Conservation (phyloP, 176 grass and related monocot species). For the Hyparrhenia diplandra region DNA sequence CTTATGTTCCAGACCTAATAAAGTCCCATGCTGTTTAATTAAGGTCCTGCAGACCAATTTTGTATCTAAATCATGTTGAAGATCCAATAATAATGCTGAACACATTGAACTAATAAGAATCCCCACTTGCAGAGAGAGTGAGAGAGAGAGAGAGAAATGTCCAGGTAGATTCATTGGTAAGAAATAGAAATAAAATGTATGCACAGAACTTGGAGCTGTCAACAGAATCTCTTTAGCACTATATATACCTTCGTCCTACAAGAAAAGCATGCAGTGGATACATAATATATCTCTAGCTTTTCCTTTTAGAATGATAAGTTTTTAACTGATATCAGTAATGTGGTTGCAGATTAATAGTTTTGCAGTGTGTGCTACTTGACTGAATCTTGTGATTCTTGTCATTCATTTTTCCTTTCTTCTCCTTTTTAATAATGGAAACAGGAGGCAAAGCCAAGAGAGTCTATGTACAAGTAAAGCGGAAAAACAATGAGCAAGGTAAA, state of each 20-base stretch:
- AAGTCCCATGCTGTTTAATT: slow-evolving; percentile 52
- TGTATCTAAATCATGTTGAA: not conserved
- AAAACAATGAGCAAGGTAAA: not conserved
- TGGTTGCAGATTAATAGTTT: not conserved
- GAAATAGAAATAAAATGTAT: slow-evolving; percentile 2
- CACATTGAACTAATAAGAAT: slow-evolving; percentile 4
- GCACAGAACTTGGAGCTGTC: not conserved
- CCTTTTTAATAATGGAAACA: not conserved
- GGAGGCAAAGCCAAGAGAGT: not conserved
- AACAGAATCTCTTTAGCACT: not conserved
- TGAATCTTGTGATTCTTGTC: not conserved
- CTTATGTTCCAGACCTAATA: slow-evolving; percentile 55
- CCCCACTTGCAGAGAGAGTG: not conserved
- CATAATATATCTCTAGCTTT: not conserved
- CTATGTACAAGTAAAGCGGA: not conserved
- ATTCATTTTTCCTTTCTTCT: not conserved
- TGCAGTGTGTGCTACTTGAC: not conserved
- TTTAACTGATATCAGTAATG: not conserved
- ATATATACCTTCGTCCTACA: not conserved
- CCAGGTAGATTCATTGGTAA: not conserved
- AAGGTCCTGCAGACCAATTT: slow-evolving; percentile 58
- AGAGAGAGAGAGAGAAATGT: not conserved
- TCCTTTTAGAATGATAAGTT: not conserved
- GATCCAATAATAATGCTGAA: not conserved
- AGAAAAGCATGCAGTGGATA: not conserved